phyloP scores from a whole-genome alignment of 228 moss, liverwort and hornwort genomes.

The Sphagnum magellanicum region DNA sequence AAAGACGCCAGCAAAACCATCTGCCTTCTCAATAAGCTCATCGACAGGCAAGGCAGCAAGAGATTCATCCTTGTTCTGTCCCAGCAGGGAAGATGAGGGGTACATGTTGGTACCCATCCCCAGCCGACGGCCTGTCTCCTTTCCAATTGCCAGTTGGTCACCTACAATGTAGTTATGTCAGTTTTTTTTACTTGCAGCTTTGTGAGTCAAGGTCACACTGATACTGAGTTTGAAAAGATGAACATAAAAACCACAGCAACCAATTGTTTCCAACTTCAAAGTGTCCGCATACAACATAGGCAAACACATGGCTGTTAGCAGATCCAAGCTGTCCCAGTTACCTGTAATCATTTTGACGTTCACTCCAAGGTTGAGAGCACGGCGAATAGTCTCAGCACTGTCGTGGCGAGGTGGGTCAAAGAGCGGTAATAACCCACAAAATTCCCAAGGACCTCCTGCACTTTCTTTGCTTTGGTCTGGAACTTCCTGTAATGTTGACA shows the following conservation, averaged over 20 bases:
- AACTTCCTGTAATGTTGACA: conserved; percentile 1
- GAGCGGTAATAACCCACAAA: conserved; percentile 5
- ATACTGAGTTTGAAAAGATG: too few relatives aligned
- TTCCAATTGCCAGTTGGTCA: conserved; percentile 4
- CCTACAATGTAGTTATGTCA: not conserved
- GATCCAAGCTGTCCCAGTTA: not conserved
- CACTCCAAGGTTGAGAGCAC: conserved; percentile 2
- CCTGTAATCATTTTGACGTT: conserved; percentile 13
- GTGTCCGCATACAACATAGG: too few relatives aligned
- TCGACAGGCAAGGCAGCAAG: conserved; percentile 6
- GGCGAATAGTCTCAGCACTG: conserved; percentile 5
- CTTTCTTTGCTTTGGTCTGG: conserved; percentile 2
- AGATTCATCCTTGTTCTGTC: conserved; percentile 2
- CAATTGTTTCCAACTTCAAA: too few relatives aligned
- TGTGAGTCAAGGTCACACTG: too few relatives aligned
- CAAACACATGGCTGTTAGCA: too few relatives aligned
- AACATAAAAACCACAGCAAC: too few relatives aligned
- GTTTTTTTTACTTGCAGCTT: too few relatives aligned
- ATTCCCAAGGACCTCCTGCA: conserved; percentile 2
- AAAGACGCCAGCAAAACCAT: conserved; percentile 4
- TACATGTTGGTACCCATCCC: conserved; percentile 6
- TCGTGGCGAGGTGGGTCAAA: conserved; percentile 6
- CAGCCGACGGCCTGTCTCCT: conserved; percentile 2
- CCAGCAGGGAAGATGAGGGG: conserved; percentile 2
- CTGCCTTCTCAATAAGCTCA: conserved; percentile 3